Percentiles rank a stretch among this genome's conserved stretches.
Evolutionary conservation across 139 green algal species (phyloP).

Genomic region (Auxenochlorella pyrenoidosa): DNA sequence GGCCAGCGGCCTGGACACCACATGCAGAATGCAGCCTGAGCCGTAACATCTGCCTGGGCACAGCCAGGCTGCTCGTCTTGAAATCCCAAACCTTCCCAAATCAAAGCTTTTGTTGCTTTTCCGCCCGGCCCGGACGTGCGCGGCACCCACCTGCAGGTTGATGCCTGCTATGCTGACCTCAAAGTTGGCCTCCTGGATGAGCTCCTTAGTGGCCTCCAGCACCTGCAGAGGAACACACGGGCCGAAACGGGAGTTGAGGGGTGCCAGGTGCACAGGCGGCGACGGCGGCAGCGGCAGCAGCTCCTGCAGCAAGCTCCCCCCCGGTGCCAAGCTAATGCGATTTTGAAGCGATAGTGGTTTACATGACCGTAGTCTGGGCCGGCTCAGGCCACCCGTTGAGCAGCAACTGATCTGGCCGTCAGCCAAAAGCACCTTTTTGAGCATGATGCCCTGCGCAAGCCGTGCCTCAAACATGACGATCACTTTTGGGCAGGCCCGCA

Average conservation of each 20-base stretch:
- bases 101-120: too few species aligned
- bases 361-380: too few species aligned
- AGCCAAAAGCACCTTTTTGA: constrained; percentile 67
- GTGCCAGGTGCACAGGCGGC: not conserved
- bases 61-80: too few species aligned
- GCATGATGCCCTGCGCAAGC: constrained; percentile 69
- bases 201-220: constrained; percentile 94
- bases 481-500: not conserved
- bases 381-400: too few species aligned
- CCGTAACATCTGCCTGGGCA: too few species aligned
- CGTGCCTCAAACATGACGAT: constrained; percentile 83
- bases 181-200: constrained; percentile 97
- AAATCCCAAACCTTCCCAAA: too few species aligned
- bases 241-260: not conserved
- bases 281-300: not conserved
- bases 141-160: constrained; percentile 66
- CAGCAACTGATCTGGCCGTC: not conserved
- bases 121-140: too few species aligned
- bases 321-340: too few species aligned
- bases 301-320: not conserved
- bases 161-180: constrained; percentile 89
- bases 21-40: too few species aligned
- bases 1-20: too few species aligned
- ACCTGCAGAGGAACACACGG: constrained; percentile 55
- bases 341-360: too few species aligned